These are phyloP conservation scores for Candida corydali DNA, from an alignment of 805 yeast species.

Conservation along the genomic window DNA sequence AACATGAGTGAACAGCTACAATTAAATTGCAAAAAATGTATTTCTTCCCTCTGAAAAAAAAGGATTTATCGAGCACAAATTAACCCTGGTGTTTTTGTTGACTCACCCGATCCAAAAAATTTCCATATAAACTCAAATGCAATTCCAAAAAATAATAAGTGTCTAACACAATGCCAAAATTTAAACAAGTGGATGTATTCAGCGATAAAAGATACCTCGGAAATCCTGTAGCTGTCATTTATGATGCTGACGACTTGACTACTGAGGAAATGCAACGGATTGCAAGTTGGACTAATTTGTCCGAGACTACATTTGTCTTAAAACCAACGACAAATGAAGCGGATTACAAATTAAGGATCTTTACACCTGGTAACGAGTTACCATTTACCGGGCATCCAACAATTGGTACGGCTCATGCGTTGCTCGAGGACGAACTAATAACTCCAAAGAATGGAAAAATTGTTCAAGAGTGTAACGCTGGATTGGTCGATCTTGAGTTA, in stretches of 20 bases:
- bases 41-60: too few species aligned
- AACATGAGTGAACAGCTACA: too few species aligned
- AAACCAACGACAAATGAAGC: constrained; percentile 36
- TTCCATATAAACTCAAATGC: too few species aligned
- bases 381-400: constrained; percentile 70
- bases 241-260: constrained; percentile 35
- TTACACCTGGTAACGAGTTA: constrained; percentile 43
- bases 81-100: too few species aligned
- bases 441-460: constrained; percentile 22
- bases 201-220: constrained; percentile 39
- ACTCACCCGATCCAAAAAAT: too few species aligned
- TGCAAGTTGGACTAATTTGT: constrained; percentile 58
- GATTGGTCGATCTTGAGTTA: constrained; percentile 33
- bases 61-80: too few species aligned
- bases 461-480: constrained; percentile 44
- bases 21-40: too few species aligned
- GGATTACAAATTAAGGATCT: constrained; percentile 49
- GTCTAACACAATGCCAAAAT: constrained; percentile 11
- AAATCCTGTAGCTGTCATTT: constrained; percentile 54
- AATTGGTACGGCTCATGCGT: constrained; percentile 47
- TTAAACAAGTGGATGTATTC: constrained; percentile 43
- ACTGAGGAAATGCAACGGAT: constrained; percentile 41
- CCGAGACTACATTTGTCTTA: constrained; percentile 53
- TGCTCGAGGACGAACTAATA: constrained; percentile 33
- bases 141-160: too few species aligned